Evolutionary conservation across 1,284 basidiomycete species (phyloP), one percentile per base, ranked within the genome.

Genomic region (Mycena citricolor): DNA sequence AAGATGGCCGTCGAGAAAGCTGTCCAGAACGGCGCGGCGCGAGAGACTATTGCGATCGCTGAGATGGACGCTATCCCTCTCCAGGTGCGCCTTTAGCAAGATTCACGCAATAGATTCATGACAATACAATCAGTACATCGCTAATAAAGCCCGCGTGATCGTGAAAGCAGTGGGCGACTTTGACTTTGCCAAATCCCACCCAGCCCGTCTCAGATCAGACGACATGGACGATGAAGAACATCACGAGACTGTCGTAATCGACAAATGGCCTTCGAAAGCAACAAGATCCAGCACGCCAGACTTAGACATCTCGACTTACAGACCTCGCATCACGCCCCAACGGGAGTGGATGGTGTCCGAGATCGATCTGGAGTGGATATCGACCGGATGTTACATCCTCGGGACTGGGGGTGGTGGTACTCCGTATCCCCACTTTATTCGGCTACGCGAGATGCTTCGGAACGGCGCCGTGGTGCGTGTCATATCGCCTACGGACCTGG

Each of bases 321-420:
- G 42, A 32, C 71, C 69, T 3, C 61, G 14, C 24, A 57, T 69
- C 23, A 44, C 56, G 42, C 14, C 48, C 49, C 33, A 58, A 7
- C 54, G 61, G 2, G 62, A 70, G 44, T 73, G 71, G 72, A 49
- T 64, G 23, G 25, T 74, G 8, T 65, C 65, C 6, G 68, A 70
- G 50, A 51, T 57, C 3, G 73, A 73, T 43, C 49, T 63, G 56
- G 73, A 73, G 48, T 78, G 74, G 74, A 74, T 79, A 39, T 69
- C 74, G 2, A 68, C 71, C 24, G 76, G 76, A 6, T 79, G 75
- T 51, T 76, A 74, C 39, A 66, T 78, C 23, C 59, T 79, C 5
- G 77, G 76, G 2, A 73, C 70, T 12, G 77, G 77, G 2, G 77
- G 77, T 8, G 76, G 77, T 4, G 77, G 77, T 4, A 71, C 73